Base-by-base conservation (phyloP, 805 yeast species). In the Jamesozyma lodderae region DNA sequence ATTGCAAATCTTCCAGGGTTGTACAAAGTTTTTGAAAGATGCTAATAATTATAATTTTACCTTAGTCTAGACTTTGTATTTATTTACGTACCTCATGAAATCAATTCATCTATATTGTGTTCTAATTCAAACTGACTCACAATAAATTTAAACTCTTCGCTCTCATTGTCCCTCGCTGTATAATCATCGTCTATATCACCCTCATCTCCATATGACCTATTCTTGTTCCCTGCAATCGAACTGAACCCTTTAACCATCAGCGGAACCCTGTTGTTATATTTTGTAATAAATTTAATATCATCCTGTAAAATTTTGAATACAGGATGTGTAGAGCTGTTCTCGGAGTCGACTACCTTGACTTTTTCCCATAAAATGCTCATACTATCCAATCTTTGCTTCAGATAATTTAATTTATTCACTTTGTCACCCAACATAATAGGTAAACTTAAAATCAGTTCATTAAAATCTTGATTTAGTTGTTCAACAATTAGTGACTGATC, bases 1-100 rank as follows among this genome's bases (percentile, higher is more conserved):
- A 75, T 92, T 27, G 96, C 98, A 0, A 87, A 80, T 54, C 60
- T 92, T 22, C 97, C 97, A 2, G 95, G 95, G 0, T 64, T 92
- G 40, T 92, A 92, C 60, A 75, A 70, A 51, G 94, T 94, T 4
- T 92, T 92, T 66, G 98, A 92, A 63, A 69, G 98, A 55, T 92
- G 98, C 52, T 83, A 41, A 49, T n/a, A 23, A 11, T n/a, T 13
- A 7, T 13, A 31, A 4, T 5, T 6, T 13, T 31, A 25, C 9
- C 14, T 25, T 25, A 6, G 28, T 25, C 6, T 11, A 25, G 13
- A 25, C 13, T 11, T 11, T 8, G 28, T n/a, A 25, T 25, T 25
- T 11, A 11, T 19, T 20, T 31, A 31, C n/a, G 16, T 31, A 31
- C 5, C 17, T 16, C 10, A 15, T 33, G 10, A 11, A 29, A 29